phyloP scores from a whole-genome alignment of 768 basidiomycete genomes.

The Termitomyces sp. region DNA sequence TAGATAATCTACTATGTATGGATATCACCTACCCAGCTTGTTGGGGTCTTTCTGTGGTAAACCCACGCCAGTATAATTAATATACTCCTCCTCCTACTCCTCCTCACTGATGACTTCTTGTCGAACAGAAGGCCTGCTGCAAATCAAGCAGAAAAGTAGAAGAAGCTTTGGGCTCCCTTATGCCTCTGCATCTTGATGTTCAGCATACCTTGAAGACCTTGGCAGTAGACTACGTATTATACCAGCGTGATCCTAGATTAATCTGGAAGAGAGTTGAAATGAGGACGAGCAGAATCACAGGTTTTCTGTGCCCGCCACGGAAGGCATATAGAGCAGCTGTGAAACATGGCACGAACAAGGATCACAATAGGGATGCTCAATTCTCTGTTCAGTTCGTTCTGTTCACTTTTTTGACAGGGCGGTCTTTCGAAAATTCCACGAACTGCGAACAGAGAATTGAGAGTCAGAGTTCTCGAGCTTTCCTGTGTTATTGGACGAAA shows the following conservation, averaged over 20 bases:
- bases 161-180: conserved; percentile 6
- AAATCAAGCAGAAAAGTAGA: not conserved
- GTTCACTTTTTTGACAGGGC: too few relatives aligned
- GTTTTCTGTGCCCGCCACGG: not conserved
- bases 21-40: conserved; percentile 3
- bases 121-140: not conserved
- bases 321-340: not conserved
- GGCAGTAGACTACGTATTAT: too few relatives aligned
- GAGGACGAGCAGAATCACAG: not conserved
- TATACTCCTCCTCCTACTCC: too few relatives aligned
- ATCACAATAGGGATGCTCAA: too few relatives aligned
- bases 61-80: too few relatives aligned
- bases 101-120: conserved; percentile 1
- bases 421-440: too few relatives aligned
- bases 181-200: conserved; percentile 2
- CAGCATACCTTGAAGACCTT: not conserved
- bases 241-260: too few relatives aligned
- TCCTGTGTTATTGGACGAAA: too few relatives aligned
- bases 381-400: too few relatives aligned
- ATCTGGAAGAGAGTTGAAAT: not conserved
- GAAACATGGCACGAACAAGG: not conserved
- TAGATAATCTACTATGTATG: not conserved
- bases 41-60: not conserved
- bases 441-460: too few relatives aligned
- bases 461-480: too few relatives aligned